These are phyloP conservation scores for Physcia stellaris DNA, from an alignment of 495 filamentous ascomycete species.

Conservation along the genomic window DNA sequence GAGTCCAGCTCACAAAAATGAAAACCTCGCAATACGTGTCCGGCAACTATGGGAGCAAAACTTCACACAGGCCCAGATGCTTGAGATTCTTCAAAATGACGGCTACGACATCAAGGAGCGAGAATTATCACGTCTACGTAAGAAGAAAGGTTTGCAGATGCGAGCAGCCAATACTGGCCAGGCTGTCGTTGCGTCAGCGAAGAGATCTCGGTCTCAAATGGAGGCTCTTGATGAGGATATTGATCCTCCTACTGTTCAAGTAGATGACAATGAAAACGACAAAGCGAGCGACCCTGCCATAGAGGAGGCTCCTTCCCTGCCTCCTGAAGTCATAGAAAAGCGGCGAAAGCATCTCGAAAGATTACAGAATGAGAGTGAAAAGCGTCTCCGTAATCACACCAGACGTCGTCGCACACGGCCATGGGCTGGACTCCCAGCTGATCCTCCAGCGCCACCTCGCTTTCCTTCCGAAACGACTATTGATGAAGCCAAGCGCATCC, in stretches of 20 bases:
- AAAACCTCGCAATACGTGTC: slow-evolving; percentile 47
- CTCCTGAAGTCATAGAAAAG: slow-evolving; percentile 39
- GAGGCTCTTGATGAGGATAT: slow-evolving; percentile 5
- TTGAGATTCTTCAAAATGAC: slow-evolving; percentile 50
- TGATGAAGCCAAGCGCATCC: slow-evolving; percentile 59
- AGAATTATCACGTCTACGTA: slow-evolving; percentile 51
- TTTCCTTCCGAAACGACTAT: slow-evolving; percentile 74
- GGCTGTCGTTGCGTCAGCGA: slow-evolving; percentile 17
- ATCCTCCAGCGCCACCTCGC: slow-evolving; percentile 59
- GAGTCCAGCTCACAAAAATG: slow-evolving; percentile 54
- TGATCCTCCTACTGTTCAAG: background rate
- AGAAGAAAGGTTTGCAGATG: slow-evolving; percentile 49
- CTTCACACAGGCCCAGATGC: slow-evolving; percentile 55
- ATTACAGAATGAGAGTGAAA: slow-evolving; percentile 48
- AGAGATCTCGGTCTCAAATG: slow-evolving; percentile 8
- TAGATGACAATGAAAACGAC: slow-evolving; percentile 12
- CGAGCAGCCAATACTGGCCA: slow-evolving; percentile 46
- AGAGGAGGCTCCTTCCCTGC: slow-evolving; percentile 25
- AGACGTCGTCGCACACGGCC: slow-evolving; percentile 57
- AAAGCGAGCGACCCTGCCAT: slow-evolving; percentile 27
- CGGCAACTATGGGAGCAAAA: slow-evolving; percentile 69
- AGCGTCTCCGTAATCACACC: slow-evolving; percentile 51
- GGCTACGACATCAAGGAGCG: slow-evolving; percentile 59
- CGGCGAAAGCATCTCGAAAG: slow-evolving; percentile 40
- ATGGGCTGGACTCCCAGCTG: slow-evolving; percentile 59